A percentile compares a stretch with the other conserved stretches of the same genome.
Evolutionary conservation across 75 land plant genomes (phyloP).

Genomic region (Larix kaempferi): DNA sequence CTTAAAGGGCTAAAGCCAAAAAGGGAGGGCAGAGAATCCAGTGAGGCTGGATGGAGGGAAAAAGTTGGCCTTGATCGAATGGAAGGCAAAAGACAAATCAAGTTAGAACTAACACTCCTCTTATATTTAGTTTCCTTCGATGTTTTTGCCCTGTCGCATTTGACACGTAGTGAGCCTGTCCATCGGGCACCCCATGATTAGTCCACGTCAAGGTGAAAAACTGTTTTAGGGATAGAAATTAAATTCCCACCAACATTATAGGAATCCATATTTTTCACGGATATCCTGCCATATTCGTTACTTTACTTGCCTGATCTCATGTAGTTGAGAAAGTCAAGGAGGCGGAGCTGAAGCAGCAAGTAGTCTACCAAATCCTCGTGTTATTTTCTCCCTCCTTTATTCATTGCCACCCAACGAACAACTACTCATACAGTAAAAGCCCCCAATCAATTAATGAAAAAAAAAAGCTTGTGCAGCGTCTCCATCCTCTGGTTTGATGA

Average conservation of each 20-base stretch:
- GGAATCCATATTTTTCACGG: neutral
- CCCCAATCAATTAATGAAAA: no score
- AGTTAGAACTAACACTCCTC: no score
- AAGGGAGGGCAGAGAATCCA: neutral
- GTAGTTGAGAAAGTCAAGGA: neutral
- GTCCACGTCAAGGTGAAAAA: neutral
- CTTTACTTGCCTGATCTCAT: neutral
- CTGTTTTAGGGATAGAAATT: neutral
- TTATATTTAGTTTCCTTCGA: neutral
- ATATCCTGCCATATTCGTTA: no score
- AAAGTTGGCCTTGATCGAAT: neutral
- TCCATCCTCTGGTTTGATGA: no score
- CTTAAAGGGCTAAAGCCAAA: neutral
- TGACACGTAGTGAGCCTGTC: neutral
- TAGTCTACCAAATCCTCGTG: neutral
- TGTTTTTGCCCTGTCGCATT: neutral
- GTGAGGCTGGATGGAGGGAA: neutral
- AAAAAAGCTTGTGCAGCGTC: no score
- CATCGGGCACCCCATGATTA: neutral
- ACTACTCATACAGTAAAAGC: neutral
- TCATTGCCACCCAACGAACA: neutral
- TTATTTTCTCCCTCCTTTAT: neutral
- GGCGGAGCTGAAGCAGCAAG: neutral
- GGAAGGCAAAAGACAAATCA: neutral
- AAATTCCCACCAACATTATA: neutral